Evolutionary conservation across 768 basidiomycete genomes (phyloP).

Genomic region (Calocybe gangraenosa): DNA sequence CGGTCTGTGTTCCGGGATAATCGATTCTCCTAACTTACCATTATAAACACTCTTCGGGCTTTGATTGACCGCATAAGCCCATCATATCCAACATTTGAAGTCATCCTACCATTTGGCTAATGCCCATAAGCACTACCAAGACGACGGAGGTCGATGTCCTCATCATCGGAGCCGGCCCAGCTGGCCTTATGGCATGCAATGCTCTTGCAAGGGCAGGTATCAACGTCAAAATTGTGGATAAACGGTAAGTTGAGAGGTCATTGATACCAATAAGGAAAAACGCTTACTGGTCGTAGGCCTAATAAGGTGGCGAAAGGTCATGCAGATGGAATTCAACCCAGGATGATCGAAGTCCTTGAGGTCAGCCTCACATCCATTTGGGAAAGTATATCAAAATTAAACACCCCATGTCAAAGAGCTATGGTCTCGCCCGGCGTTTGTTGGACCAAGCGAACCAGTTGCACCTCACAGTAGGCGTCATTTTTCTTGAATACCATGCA

Average conservation of each 20-base stretch:
- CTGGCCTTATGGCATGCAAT: slow-evolving; percentile 67
- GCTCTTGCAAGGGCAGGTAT: slow-evolving; percentile 55
- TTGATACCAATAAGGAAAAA: neutral
- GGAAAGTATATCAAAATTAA: neutral
- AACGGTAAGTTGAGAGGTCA: slow-evolving; percentile 34
- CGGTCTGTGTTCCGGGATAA: neutral
- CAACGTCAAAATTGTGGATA: slow-evolving; percentile 56
- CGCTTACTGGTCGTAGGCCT: slow-evolving; percentile 29
- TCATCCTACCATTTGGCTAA: neutral
- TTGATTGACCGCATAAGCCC: neutral
- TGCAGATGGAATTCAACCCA: slow-evolving; percentile 57
- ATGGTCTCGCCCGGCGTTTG: slow-evolving; percentile 67
- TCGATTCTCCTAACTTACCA: neutral
- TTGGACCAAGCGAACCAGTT: slow-evolving; percentile 64
- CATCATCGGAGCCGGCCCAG: slow-evolving; percentile 57
- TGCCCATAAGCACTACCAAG: slow-evolving; percentile 21
- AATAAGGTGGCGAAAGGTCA: slow-evolving; percentile 48
- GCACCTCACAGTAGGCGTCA: slow-evolving; percentile 56
- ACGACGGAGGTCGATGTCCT: slow-evolving; percentile 54
- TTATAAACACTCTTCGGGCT: neutral
- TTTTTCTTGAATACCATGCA: neutral
- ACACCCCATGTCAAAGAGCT: slow-evolving; percentile 45
- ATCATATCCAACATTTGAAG: neutral
- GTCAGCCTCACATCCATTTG: slow-evolving; percentile 19
- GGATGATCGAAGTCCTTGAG: slow-evolving; percentile 53